A percentile compares a stretch with the other conserved stretches of the same genome.
These are phyloP conservation scores for Suillus ampliporus DNA, from an alignment of 768 basidiomycete genomes.

Conservation along the genomic window DNA sequence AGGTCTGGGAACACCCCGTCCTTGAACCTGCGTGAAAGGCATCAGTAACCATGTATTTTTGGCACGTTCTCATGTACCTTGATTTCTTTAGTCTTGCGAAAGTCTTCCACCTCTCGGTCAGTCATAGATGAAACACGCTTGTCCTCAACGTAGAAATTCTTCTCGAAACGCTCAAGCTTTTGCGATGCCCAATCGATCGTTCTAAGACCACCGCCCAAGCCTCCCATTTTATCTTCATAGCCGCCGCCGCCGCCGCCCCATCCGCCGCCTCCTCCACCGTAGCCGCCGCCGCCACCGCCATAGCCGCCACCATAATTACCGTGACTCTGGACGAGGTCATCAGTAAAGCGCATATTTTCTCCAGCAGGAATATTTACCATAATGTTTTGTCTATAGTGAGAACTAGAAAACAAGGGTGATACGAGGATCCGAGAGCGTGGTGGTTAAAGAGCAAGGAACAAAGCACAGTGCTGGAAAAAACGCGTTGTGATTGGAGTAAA, in stretches of 20 bases:
- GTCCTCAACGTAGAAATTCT: constrained; percentile 97
- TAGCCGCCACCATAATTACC: constrained; percentile 41
- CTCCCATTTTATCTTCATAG: constrained; percentile 73
- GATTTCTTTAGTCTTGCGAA: constrained; percentile 84
- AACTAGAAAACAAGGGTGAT: constrained; percentile 1
- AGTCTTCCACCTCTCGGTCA: constrained; percentile 90
- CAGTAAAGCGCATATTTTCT: not conserved
- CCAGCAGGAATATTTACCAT: not conserved
- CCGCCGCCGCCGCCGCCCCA: constrained; percentile 43
- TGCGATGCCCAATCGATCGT: constrained; percentile 83
- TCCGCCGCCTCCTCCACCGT: constrained; percentile 35
- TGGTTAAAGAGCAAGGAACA: constrained; percentile 10
- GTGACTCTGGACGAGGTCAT: constrained; percentile 30
- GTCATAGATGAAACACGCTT: constrained; percentile 76
- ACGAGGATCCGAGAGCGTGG: constrained; percentile 7
- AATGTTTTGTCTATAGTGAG: constrained; percentile 7
- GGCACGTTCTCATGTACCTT: constrained; percentile 53
- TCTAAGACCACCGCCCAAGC: constrained; percentile 81
- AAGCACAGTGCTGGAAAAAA: constrained; percentile 22
- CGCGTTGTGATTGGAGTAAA: constrained; percentile 14
- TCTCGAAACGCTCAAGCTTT: constrained; percentile 88
- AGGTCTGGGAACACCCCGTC: constrained; percentile 86
- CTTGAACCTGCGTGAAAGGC: constrained; percentile 72
- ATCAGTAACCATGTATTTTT: constrained; percentile 8
- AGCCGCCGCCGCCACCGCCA: constrained; percentile 41